Evolutionary conservation across 768 basidiomycete genomes (phyloP), one percentile per base, ranked within the genome.

Genomic region (Mycena leptocephala): DNA sequence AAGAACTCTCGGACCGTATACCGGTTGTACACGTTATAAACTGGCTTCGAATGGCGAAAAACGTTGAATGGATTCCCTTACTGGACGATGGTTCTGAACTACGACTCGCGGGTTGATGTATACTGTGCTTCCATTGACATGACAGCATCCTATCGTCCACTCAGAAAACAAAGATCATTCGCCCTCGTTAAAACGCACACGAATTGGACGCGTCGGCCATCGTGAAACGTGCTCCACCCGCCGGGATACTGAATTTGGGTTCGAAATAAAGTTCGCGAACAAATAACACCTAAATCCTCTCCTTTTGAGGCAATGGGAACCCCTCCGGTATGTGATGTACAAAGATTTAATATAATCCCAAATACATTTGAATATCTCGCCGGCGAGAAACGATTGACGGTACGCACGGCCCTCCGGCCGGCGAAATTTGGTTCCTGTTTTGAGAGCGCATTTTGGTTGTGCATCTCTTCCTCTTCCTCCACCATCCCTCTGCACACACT

Each of bases 61-160:
- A 69, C 63, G 61, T 26, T 41, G 51, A 74, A 20, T 69, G 59
- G 61, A 43, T 32, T 69, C 62, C 73, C 51, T 6, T 61, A 33
- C 30, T 48, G 9, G 64, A 51, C n/a, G 56, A 20, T 58, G 64
- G 43, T 46, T 66, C 64, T 51, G 67, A 39, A 3, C 32, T 61
- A n/a, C 10, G n/a, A 62, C 41, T 41, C 75, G 59, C 59, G 53
- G 73, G 68, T 53, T 61, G 63, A 70, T 41, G 68, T 22, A n/a
- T n/a, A 30, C 33, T 63, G 79, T 48, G 63, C 83, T 84, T 85
- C 83, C 79, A 74, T 80, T 90, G 89, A 86, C 89, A 86, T 88
- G 89, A 90, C 89, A 89, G 84, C 82, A 87, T 85, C 77, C 84
- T 86, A 87, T 81, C 79, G 82, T 86, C 79, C 79, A 67, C 69